These are phyloP conservation scores for Gomphus bonarii DNA, from an alignment of 1,284 basidiomycete species.

Conservation along the genomic window DNA sequence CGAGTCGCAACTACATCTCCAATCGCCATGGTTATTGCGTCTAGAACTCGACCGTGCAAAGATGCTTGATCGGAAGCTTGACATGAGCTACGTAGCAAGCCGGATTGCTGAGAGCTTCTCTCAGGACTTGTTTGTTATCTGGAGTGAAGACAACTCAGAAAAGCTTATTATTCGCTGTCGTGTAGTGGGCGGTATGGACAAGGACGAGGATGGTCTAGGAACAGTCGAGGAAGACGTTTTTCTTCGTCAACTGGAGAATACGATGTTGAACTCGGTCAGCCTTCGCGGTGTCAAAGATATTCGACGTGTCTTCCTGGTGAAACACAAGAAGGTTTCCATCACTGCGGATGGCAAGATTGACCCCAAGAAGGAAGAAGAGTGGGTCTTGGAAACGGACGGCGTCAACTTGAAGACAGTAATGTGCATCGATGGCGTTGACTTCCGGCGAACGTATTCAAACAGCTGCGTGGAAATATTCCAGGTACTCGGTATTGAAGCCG, in stretches of 20 bases:
- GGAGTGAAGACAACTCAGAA: slow-evolving; percentile 98
- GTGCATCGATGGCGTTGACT: slow-evolving; percentile 92
- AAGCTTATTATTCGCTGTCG: slow-evolving; percentile 97
- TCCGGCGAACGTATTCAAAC: slow-evolving; percentile 89
- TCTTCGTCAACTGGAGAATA: slow-evolving; percentile 91
- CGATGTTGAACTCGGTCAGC: slow-evolving; percentile 94
- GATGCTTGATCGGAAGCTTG: slow-evolving; percentile 95
- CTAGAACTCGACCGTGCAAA: slow-evolving; percentile 94
- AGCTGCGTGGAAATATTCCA: slow-evolving; percentile 94
- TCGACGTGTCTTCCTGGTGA: slow-evolving; percentile 86
- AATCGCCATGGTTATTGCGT: slow-evolving; percentile 96
- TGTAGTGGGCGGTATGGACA: slow-evolving; percentile 82
- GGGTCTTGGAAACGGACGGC: slow-evolving; percentile 97
- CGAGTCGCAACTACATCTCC: slow-evolving; percentile 81
- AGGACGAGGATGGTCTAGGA: slow-evolving; percentile 76
- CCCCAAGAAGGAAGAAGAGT: slow-evolving; percentile 63
- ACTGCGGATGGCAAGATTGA: slow-evolving; percentile 57
- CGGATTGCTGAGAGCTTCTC: slow-evolving; percentile 94
- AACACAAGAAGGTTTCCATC: slow-evolving; percentile 74
- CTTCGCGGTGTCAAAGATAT: slow-evolving; percentile 91
- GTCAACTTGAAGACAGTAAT: slow-evolving; percentile 92
- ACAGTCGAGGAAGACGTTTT: slow-evolving; percentile 91
- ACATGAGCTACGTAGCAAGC: slow-evolving; percentile 92
- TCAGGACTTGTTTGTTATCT: slow-evolving; percentile 95
- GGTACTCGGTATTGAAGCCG: slow-evolving; percentile 97